These are phyloP conservation scores for Chernovozyma aurita DNA, from an alignment of 1,139 yeast genomes.

Conservation along the genomic window DNA sequence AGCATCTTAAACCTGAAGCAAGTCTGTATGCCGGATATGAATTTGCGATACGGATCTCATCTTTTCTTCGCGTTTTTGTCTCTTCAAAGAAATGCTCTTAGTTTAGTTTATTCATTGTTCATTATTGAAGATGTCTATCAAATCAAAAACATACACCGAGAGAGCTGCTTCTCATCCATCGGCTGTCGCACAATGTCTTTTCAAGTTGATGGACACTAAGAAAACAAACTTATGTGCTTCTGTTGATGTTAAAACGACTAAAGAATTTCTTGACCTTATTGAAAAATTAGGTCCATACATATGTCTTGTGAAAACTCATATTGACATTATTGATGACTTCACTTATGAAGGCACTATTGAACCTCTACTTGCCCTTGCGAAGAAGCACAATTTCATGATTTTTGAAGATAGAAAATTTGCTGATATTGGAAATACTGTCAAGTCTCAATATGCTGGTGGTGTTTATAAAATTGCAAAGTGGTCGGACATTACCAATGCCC, in stretches of 20 bases:
- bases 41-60: too few relatives aligned
- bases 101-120: too few relatives aligned
- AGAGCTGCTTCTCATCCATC: conserved; percentile 73
- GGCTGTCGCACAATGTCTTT: conserved; percentile 73
- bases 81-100: too few relatives aligned
- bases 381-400: conserved; percentile 77
- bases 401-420: conserved; percentile 98
- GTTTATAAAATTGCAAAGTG: conserved; percentile 83
- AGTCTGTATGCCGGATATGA: too few relatives aligned
- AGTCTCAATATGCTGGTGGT: conserved; percentile 89
- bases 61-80: too few relatives aligned
- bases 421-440: conserved; percentile 98
- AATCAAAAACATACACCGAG: conserved; percentile 46
- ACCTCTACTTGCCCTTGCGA: conserved; percentile 67
- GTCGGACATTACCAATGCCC: conserved; percentile 98
- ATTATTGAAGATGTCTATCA: conserved; percentile 8
- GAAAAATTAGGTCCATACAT: conserved; percentile 88
- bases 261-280: conserved; percentile 64
- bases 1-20: too few relatives aligned
- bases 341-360: conserved; percentile 70
- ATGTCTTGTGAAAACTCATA: conserved; percentile 90
- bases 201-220: conserved; percentile 72
- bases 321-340: conserved; percentile 89
- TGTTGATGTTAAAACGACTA: conserved; percentile 80
- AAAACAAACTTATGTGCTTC: conserved; percentile 93